Evolutionary conservation across 495 filamentous ascomycete species (phyloP).

Genomic region (Xylaria acuta): DNA sequence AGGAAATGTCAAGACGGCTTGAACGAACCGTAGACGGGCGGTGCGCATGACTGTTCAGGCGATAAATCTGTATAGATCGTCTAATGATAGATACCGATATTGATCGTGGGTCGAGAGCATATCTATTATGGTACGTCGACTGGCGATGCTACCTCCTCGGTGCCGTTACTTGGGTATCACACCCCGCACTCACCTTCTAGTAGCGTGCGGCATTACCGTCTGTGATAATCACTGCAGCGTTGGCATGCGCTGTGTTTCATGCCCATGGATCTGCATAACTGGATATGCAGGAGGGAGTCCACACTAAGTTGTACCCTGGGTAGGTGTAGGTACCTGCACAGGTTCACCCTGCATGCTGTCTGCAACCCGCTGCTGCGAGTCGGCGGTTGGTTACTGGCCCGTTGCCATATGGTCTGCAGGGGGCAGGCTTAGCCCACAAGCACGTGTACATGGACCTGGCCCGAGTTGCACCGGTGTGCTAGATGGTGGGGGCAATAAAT

Average conservation of each 20-base stretch:
- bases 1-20: background rate
- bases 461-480: conserved; percentile 11
- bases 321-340: conserved; percentile 11
- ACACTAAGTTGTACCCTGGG: too few relatives aligned
- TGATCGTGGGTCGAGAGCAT: background rate
- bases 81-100: conserved; percentile 3
- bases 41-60: background rate
- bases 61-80: background rate
- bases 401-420: conserved; percentile 29
- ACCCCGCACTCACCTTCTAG: conserved; percentile 15
- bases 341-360: conserved; percentile 8
- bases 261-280: conserved; percentile 23
- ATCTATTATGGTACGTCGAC: background rate
- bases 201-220: conserved; percentile 4
- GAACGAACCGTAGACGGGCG: background rate
- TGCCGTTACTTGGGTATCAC: background rate
- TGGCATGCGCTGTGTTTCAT: conserved; percentile 24
- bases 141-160: background rate
- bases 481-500: background rate
- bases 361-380: conserved; percentile 19
- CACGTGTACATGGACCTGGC: conserved; percentile 24
- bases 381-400: conserved; percentile 8
- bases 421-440: conserved; percentile 24
- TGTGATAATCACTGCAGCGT: conserved; percentile 18
- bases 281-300: conserved; percentile 24